phyloP scores from a whole-genome alignment of 2,329 filamentous ascomycete genomes.

The Exophiala viscosa region DNA sequence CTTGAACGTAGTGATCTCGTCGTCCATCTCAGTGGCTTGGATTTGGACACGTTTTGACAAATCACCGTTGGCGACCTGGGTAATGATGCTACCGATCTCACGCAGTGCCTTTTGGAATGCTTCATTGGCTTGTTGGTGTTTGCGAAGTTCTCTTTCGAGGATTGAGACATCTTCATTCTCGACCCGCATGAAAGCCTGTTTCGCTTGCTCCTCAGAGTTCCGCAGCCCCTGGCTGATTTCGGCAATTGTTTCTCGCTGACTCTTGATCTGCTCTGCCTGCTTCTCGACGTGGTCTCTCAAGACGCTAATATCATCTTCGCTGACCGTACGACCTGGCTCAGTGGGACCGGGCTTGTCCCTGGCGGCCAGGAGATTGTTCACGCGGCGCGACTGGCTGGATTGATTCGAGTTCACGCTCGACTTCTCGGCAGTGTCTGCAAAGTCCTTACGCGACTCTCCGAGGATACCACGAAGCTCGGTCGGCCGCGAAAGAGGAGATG shows the following conservation, averaged over 20 bases:
- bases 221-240: conserved; percentile 81
- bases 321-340: conserved; percentile 55
- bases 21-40: conserved; percentile 94
- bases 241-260: conserved; percentile 78
- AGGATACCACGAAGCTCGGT: conserved; percentile 37
- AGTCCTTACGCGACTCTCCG: conserved; percentile 31
- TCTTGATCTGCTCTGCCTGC: conserved; percentile 87
- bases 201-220: conserved; percentile 79
- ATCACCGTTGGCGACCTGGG: conserved; percentile 90
- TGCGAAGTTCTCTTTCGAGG: conserved; percentile 88
- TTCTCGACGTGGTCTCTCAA: conserved; percentile 88
- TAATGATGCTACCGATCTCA: conserved; percentile 96
- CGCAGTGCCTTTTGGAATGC: conserved; percentile 96
- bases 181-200: conserved; percentile 74
- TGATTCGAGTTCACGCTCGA: conserved; percentile 28
- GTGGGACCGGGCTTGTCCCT: conserved; percentile 39
- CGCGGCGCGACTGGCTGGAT: conserved; percentile 35
- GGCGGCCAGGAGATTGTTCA: conserved; percentile 35
- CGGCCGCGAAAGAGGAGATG: conserved; percentile 61
- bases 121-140: conserved; percentile 96
- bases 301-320: conserved; percentile 78
- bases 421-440: conserved; percentile 36
- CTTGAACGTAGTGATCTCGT: conserved; percentile 96
- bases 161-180: conserved; percentile 84
- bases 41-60: conserved; percentile 96